phyloP scores from a whole-genome alignment of 2,329 filamentous ascomycete species.

The Nemania serpens region DNA sequence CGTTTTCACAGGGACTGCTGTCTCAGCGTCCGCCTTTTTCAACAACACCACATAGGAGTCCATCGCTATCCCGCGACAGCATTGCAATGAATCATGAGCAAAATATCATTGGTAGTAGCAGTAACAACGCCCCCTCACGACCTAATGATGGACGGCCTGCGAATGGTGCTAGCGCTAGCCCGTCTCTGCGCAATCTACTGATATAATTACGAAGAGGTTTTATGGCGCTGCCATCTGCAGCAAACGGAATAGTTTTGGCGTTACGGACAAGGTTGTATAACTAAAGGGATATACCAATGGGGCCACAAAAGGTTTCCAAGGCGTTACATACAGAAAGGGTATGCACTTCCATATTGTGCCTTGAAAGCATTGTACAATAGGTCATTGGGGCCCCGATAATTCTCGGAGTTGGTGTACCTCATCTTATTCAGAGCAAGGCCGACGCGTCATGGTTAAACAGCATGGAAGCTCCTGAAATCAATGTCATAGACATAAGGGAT shows the following conservation, averaged over 20 bases:
- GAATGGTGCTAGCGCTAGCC: constrained; percentile 73
- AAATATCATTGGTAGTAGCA: constrained; percentile 39
- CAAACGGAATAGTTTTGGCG: constrained; percentile 33
- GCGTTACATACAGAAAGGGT: constrained; percentile 24
- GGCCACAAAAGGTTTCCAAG: constrained; percentile 27
- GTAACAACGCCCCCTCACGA: constrained; percentile 39
- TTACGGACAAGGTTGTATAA: constrained; percentile 39
- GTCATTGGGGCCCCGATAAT: constrained; percentile 8
- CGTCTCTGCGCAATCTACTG: constrained; percentile 74
- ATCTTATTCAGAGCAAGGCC: constrained; percentile 6
- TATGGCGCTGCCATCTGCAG: constrained; percentile 14
- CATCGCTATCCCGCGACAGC: constrained; percentile 50
- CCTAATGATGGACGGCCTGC: constrained; percentile 37
- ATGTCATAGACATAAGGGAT: constrained; percentile 25
- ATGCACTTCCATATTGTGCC: constrained; percentile 18
- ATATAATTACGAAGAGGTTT: constrained; percentile 49
- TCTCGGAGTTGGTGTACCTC: constrained; percentile 17
- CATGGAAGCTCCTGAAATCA: constrained; percentile 20
- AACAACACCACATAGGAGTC: constrained; percentile 51
- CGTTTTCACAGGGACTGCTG: constrained; percentile 51
- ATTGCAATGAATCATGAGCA: constrained; percentile 40
- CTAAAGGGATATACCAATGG: constrained; percentile 39
- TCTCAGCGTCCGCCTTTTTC: constrained; percentile 49
- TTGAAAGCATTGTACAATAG: constrained; percentile 33
- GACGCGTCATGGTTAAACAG: constrained; percentile 22